Evolutionary conservation across 495 filamentous ascomycete species (phyloP).

Genomic region (Aspergillus panamensis): DNA sequence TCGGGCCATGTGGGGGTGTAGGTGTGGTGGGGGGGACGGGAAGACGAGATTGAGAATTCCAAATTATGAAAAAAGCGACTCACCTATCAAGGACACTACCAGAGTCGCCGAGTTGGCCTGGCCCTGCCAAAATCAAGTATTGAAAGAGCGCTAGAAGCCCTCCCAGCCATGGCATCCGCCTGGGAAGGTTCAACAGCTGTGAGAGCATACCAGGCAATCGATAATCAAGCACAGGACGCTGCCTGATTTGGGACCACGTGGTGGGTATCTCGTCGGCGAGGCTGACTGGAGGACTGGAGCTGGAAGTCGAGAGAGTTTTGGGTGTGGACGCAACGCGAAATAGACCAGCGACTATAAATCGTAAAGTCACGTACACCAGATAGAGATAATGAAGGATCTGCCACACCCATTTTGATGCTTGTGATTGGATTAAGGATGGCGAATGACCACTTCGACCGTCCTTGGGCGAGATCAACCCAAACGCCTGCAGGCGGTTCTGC

Average conservation of each 20-base stretch:
- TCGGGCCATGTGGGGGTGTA: constrained; percentile 10
- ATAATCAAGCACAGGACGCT: constrained; percentile 71
- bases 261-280: constrained; percentile 36
- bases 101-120: constrained; percentile 67
- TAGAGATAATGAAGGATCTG: constrained; percentile 65
- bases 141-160: constrained; percentile 69
- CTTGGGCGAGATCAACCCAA: constrained; percentile 44
- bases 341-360: constrained; percentile 55
- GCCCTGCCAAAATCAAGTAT: constrained; percentile 64
- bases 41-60: constrained; percentile 25
- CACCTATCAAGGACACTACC: constrained; percentile 87
- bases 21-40: constrained; percentile 10
- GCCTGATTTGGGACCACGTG: constrained; percentile 46
- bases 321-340: constrained; percentile 41
- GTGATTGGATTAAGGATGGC: constrained; percentile 27
- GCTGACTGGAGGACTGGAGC: constrained; percentile 25
- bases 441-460: constrained; percentile 22
- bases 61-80: constrained; percentile 42
- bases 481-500: constrained; percentile 42
- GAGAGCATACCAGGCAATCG: constrained; percentile 66
- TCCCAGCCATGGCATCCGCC: constrained; percentile 82
- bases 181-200: constrained; percentile 63
- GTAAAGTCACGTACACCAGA: constrained; percentile 59
- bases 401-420: constrained; percentile 56
- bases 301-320: constrained; percentile 22